phyloP scores from a whole-genome alignment of 257 asterid genomes.

The Cordia subcordata region DNA sequence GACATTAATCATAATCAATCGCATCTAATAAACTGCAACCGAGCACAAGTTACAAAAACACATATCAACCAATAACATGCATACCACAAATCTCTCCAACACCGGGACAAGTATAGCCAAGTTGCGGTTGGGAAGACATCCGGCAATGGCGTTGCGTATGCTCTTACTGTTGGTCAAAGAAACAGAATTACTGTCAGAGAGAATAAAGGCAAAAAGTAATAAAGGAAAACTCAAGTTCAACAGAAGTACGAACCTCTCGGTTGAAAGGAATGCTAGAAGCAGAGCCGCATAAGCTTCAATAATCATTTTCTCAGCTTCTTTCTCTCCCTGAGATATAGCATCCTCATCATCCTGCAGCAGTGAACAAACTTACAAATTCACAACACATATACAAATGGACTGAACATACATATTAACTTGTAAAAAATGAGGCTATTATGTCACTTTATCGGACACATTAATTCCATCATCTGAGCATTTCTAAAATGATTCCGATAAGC shows the following conservation, averaged over 20 bases:
- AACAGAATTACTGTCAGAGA: constrained; percentile 14
- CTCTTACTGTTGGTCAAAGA: constrained; percentile 46
- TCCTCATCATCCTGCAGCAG: constrained; percentile 78
- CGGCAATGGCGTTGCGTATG: constrained; percentile 53
- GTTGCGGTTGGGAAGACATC: constrained; percentile 63
- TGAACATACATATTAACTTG: neutral
- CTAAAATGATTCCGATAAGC: too few species aligned
- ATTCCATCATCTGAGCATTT: too few species aligned
- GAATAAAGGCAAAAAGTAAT: constrained; percentile 2
- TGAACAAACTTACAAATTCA: constrained; percentile 2
- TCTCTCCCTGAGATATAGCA: constrained; percentile 76
- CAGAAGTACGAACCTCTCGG: constrained; percentile 60
- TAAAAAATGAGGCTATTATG: too few species aligned
- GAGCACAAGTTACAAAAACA: too few species aligned
- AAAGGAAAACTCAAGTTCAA: neutral
- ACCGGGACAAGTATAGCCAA: constrained; percentile 75
- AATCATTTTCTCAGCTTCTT: constrained; percentile 96
- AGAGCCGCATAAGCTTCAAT: constrained; percentile 97
- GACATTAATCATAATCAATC: too few species aligned
- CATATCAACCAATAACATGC: constrained; percentile 20
- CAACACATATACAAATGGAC: constrained; percentile 1
- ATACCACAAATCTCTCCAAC: constrained; percentile 96
- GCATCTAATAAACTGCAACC: too few species aligned
- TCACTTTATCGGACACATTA: too few species aligned
- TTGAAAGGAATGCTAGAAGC: constrained; percentile 94